phyloP scores from a whole-genome alignment of 148 eudicot species.

The Diospyros lotus region DNA sequence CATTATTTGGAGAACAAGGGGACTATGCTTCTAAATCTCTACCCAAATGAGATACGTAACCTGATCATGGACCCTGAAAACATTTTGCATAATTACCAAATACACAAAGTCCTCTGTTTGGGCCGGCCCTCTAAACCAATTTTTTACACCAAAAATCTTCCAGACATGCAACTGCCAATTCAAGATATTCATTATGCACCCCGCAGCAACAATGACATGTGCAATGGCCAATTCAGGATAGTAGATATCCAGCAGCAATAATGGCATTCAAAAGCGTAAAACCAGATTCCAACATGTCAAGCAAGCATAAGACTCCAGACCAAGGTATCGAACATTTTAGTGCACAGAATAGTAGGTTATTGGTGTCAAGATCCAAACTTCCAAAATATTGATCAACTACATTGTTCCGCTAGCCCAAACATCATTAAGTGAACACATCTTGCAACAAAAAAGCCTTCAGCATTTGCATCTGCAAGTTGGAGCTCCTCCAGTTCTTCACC shows the following conservation, averaged over 20 bases:
- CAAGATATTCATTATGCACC: constrained; percentile 37
- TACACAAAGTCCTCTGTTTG: not conserved
- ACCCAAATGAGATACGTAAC: not conserved
- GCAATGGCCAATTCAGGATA: constrained; percentile 37
- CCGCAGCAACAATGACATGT: constrained; percentile 20
- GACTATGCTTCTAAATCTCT: constrained; percentile 16
- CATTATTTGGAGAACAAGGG: constrained; percentile 20
- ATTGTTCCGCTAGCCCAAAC: constrained; percentile 17
- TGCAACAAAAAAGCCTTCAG: not conserved
- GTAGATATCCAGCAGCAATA: constrained; percentile 42
- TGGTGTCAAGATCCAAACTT: constrained; percentile 51
- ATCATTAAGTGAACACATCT: constrained; percentile 12
- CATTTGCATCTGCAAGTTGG: constrained; percentile 9
- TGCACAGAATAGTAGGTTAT: constrained; percentile 37
- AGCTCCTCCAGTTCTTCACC: constrained; percentile 41
- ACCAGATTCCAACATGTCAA: constrained; percentile 41
- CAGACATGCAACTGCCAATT: constrained; percentile 30
- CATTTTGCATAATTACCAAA: constrained; percentile 3
- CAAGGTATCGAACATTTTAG: constrained; percentile 46
- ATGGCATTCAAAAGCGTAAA: constrained; percentile 48
- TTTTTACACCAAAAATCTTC: constrained; percentile 7
- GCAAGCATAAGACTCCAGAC: constrained; percentile 56
- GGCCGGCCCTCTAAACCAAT: not conserved
- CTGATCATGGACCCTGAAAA: constrained; percentile 1
- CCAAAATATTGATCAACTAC: constrained; percentile 37